These are phyloP conservation scores for Plasmodium adleri DNA, from an alignment of 169 alveolate genomes.

Conservation along the genomic window DNA sequence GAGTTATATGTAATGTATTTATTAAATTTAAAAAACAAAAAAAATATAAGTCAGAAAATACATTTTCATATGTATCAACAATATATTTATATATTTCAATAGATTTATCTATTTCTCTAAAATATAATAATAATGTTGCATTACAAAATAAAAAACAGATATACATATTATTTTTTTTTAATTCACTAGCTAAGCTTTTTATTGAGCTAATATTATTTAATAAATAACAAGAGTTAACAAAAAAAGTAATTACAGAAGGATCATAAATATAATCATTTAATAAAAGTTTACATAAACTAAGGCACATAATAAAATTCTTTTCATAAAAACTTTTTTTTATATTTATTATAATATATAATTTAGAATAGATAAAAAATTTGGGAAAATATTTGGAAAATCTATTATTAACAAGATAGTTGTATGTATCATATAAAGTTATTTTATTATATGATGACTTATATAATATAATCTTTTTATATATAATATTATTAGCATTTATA, in stretches of 20 bases:
- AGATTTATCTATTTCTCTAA: constrained; percentile 57
- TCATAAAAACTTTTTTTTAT: constrained; percentile 73
- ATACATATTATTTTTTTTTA: constrained; percentile 40
- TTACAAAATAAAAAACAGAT: constrained; percentile 57
- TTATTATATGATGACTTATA: constrained; percentile 44
- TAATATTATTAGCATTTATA: background rate
- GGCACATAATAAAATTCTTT: constrained; percentile 48
- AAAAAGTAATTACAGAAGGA: constrained; percentile 35
- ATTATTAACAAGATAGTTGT: constrained; percentile 33
- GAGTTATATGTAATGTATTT: constrained; percentile 51
- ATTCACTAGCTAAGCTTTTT: constrained; percentile 49
- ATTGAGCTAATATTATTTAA: constrained; percentile 57
- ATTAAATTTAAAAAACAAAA: constrained; percentile 64
- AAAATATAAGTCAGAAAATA: constrained; percentile 69
- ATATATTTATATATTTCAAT: constrained; percentile 72
- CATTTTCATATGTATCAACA: constrained; percentile 51
- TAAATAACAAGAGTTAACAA: constrained; percentile 65
- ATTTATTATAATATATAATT: constrained; percentile 52
- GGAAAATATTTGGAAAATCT: constrained; percentile 69
- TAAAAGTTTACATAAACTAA: constrained; percentile 57
- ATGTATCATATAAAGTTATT: constrained; percentile 53
- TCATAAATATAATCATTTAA: constrained; percentile 56
- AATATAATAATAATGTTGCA: constrained; percentile 69
- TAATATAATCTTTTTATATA: constrained; percentile 42
- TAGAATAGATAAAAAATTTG: constrained; percentile 54